A percentile compares a stretch with the other conserved stretches of the same genome.
Conservation (phyloP, 768 basidiomycete genomes). For the Termitomyces sp. region DNA sequence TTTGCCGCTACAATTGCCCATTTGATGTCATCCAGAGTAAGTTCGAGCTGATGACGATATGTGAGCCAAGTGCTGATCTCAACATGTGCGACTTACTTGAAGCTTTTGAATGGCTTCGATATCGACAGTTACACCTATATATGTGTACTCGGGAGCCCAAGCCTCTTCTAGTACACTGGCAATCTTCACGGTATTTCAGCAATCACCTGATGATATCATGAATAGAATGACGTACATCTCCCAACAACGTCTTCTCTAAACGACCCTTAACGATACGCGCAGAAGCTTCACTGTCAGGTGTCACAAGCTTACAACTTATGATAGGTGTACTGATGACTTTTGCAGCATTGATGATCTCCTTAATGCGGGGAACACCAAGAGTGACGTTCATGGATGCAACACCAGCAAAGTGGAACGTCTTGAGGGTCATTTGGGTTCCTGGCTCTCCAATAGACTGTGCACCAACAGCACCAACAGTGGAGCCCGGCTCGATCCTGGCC, state of each 20-base stretch:
- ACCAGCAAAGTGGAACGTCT: slow-evolving; percentile 99
- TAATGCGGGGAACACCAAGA: slow-evolving; percentile 98
- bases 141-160: slow-evolving; percentile 91
- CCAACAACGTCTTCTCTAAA: slow-evolving; percentile 90
- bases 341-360: slow-evolving; percentile 99
- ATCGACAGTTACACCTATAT: slow-evolving; percentile 91
- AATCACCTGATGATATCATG: neutral
- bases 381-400: slow-evolving; percentile 99
- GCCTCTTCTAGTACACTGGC: slow-evolving; percentile 93
- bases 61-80: neutral
- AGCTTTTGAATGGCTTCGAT: slow-evolving; percentile 83
- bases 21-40: slow-evolving; percentile 90
- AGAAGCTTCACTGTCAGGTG: slow-evolving; percentile 82
- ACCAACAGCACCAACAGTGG: slow-evolving; percentile 97
- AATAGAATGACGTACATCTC: slow-evolving; percentile 62
- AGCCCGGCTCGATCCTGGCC: slow-evolving; percentile 96
- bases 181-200: slow-evolving; percentile 45
- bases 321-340: slow-evolving; percentile 97
- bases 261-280: slow-evolving; percentile 97
- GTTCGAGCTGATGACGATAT: slow-evolving; percentile 62
- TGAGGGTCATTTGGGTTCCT: slow-evolving; percentile 98
- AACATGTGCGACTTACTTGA: slow-evolving; percentile 48
- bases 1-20: slow-evolving; percentile 84
- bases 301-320: slow-evolving; percentile 93
- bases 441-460: slow-evolving; percentile 99